Base-by-base conservation (phyloP, 192 early-diverging fungal species). In the Coemansia sp. region DNA sequence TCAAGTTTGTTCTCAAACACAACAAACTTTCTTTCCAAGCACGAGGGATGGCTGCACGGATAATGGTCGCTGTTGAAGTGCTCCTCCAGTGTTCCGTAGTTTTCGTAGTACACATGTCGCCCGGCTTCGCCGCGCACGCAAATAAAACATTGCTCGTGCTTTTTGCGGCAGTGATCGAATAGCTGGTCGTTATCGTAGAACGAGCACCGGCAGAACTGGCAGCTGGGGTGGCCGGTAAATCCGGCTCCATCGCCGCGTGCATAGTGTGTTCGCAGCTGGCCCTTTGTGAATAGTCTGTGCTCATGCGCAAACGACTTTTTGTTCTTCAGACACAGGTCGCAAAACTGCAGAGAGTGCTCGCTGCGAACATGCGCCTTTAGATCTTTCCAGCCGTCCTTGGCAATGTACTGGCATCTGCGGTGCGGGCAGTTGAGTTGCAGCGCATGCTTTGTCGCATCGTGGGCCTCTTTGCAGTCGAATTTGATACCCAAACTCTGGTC, bases 271-370 rank as follows among this genome's bases (percentile, higher is more conserved):
- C 84, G 82, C 14, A 98, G 82, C 22, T 90, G 84, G n/a, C 77
- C 55, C 21, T 82, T 69, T 1, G 90, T 91, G 74, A 86, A 98
- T 12, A 98, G 82, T 16, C 83, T 81, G 67, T 95, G 94, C 65
- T 98, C 96, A 71, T 95, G 89, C 0, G 91, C 83, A 74, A 98
- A 98, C 10, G 94, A 85, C 77, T 91, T 95, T 75, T 98, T 97
- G 76, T 91, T 80, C 11, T 84, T 83, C 16, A 86, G 84, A 62
- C 96, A 98, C 30, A 97, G 73, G 49, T 98, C 92, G 58, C 96
- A 98, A 55, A 95, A 77, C 38, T 81, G 60, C 59, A 87, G 61
- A 10, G 84, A 70, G 72, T 98, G 96, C n/a, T 64, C 74, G 53
- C 85, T 82, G 49, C 86, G 86, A 27, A 84, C 86, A 66, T 98